Evolutionary conservation across 169 alveolate species (phyloP).

Genomic region (Cryptosporidium bovis): DNA sequence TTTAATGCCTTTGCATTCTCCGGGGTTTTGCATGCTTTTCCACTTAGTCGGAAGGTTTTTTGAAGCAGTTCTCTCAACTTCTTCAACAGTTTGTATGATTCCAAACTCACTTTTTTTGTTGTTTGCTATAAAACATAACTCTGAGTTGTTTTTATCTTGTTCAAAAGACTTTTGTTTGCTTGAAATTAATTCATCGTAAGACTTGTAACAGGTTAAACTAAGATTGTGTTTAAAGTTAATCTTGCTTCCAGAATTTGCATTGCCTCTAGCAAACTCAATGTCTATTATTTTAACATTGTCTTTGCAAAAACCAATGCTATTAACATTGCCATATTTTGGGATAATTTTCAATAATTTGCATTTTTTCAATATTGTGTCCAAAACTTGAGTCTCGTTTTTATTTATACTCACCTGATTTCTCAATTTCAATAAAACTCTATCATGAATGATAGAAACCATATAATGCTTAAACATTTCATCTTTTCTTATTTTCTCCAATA

Average conservation of each 20-base stretch:
- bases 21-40: not conserved
- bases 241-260: too few relatives aligned
- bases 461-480: constrained; percentile 59
- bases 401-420: constrained; percentile 6
- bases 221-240: constrained; percentile 2
- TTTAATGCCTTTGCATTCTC: constrained; percentile 2
- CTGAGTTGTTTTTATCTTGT: not conserved
- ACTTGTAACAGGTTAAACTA: constrained; percentile 33
- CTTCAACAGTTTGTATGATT: constrained; percentile 6
- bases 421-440: constrained; percentile 28
- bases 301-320: constrained; percentile 37
- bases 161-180: not conserved
- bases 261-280: constrained; percentile 20
- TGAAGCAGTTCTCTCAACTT: not conserved
- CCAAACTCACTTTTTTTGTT: too few relatives aligned
- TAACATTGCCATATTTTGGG: constrained; percentile 36
- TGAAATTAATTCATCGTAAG: constrained; percentile 10
- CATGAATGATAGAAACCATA: constrained; percentile 65
- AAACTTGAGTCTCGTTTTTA: not conserved
- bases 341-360: constrained; percentile 6
- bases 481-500: constrained; percentile 27
- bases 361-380: constrained; percentile 12
- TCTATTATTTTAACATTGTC: constrained; percentile 30
- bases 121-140: too few relatives aligned
- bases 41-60: constrained; percentile 12